phyloP scores from a whole-genome alignment of 768 basidiomycete genomes.

The Mycena rebaudengoi region DNA sequence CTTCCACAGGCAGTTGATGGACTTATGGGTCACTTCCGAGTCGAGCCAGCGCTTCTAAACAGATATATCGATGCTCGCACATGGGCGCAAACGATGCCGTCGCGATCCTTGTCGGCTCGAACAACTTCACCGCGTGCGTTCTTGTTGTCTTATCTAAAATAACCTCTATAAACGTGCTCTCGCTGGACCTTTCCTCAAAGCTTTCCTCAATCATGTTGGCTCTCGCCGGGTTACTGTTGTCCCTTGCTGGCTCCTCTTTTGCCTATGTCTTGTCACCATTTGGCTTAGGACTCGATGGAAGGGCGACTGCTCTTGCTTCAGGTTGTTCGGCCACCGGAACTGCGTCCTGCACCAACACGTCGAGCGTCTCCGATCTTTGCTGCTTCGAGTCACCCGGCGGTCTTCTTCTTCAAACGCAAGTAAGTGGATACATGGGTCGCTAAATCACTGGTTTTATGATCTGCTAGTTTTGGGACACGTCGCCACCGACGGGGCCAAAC shows the following conservation, averaged over 20 bases:
- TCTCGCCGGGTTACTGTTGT: neutral
- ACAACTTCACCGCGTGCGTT: no score
- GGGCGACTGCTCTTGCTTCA: conserved; percentile 16
- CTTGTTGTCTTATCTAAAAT: no score
- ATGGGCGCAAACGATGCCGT: no score
- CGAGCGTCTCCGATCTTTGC: conserved; percentile 38
- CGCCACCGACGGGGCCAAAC: conserved; percentile 53
- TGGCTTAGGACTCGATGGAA: neutral
- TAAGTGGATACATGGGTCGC: no score
- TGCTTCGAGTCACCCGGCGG: conserved; percentile 61
- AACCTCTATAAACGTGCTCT: no score
- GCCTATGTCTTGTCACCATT: conserved; percentile 1
- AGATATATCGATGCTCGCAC: no score
- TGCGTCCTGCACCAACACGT: conserved; percentile 16
- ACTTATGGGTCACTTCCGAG: no score
- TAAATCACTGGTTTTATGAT: no score
- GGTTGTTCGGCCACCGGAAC: conserved; percentile 20
- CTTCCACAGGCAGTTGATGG: no score
- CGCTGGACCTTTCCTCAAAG: no score
- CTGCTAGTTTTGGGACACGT: conserved; percentile 60
- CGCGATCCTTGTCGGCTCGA: no score
- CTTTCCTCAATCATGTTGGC: conserved; percentile 7
- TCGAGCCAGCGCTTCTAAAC: no score
- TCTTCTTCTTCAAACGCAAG: conserved; percentile 52
- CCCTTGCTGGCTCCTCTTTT: conserved; percentile 1